phyloP scores from a whole-genome alignment of 2,329 filamentous ascomycete genomes.

The Monilinia fructicola region DNA sequence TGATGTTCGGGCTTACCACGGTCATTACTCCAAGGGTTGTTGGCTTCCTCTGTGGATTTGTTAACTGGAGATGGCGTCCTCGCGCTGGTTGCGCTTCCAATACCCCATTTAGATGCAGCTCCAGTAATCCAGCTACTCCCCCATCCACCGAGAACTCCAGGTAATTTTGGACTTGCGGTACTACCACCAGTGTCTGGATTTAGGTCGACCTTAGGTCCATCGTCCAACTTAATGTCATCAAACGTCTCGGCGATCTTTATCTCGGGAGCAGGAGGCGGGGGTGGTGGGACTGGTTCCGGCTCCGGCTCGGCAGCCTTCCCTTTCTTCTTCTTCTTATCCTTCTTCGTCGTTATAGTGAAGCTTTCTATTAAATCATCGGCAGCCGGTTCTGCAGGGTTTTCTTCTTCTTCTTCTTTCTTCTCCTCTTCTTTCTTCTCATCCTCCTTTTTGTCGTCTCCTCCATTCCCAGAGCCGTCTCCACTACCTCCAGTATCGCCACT shows the following conservation, averaged over 20 bases:
- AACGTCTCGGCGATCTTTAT: conserved; percentile 53
- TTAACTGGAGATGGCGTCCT: conserved; percentile 24
- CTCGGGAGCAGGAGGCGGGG: conserved; percentile 37
- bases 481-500: conserved; percentile 42
- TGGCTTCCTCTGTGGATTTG: conserved; percentile 45
- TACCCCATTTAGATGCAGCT: conserved; percentile 42
- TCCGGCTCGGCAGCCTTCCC: conserved; percentile 39
- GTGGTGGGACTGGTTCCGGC: conserved; percentile 26
- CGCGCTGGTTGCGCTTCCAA: conserved; percentile 31
- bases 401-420: conserved; percentile 40
- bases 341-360: conserved; percentile 15
- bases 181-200: conserved; percentile 51
- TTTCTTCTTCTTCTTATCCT: conserved; percentile 54
- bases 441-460: conserved; percentile 40
- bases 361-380: conserved; percentile 1
- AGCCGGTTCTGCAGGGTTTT: conserved; percentile 31
- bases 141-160: conserved; percentile 55
- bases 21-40: conserved; percentile 52
- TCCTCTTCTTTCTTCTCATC: conserved; percentile 45
- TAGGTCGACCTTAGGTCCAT: conserved; percentile 58
- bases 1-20: conserved; percentile 55
- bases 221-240: conserved; percentile 67
- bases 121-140: conserved; percentile 60
- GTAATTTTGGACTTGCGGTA: conserved; percentile 41
- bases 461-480: conserved; percentile 40